Base-by-base conservation (phyloP, 108 stramenopile genomes). In the Seminavis robusta region DNA sequence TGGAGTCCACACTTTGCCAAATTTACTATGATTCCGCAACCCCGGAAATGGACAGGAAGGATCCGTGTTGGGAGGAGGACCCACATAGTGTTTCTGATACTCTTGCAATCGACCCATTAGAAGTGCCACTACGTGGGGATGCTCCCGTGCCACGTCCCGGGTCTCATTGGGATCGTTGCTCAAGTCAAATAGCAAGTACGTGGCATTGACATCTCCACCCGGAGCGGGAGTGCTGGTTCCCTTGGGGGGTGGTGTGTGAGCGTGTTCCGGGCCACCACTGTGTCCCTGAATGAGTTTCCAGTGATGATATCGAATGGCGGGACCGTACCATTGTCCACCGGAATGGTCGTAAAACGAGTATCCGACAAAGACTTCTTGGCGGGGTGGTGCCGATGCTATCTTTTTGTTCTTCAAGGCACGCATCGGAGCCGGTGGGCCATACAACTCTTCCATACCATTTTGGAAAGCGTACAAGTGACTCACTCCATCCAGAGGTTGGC, bases 211-310 rank as follows among this genome's bases (percentile, higher is more conserved):
- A 32, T 16, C 28, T 11, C 63, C 64, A 2, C 43, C 63, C 28
- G 44, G 58, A 0, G 19, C 13, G 20, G 58, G 58, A 5, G 28
- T 3, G 17, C 16, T 9, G 4, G 49, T 52, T 39, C 64, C 63
- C n/a, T n/a, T n/a, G 17, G 19, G 3, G 7, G 64, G 58, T n/a
- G 13, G 13, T 0, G 0, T 9, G n/a, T 51, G 15, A 0, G 21
- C 4, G 1, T 26, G 41, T 26, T 65, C 63, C 1, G 68, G 65
- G 4, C 71, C 71, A 15, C 49, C 71, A 1, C 32, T 54, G 3
- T 28, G 11, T 15, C 71, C 71, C 19, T 65, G 64, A 23, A 72
- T 28, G 16, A 72, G 1, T 36, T 73, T 73, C 72, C 72, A 73
- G 26, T 73, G 37, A 6, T 46, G 23, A 16, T 45, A 51, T 42